phyloP scores from a whole-genome alignment of 169 alveolate species.

The Nephromyces sp. region DNA sequence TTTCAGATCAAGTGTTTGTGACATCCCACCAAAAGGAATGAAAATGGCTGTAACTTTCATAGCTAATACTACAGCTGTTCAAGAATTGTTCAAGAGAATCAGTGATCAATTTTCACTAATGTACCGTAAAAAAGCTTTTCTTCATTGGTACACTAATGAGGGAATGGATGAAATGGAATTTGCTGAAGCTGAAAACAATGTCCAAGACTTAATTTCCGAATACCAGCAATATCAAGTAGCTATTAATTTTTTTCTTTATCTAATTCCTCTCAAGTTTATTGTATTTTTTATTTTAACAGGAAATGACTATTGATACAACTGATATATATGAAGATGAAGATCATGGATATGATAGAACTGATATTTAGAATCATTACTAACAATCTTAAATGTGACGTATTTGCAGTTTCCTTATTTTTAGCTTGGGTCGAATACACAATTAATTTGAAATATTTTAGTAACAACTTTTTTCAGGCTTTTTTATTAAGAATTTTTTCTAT shows the following conservation, averaged over 20 bases:
- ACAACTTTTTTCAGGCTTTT: no score
- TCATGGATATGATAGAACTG: background rate
- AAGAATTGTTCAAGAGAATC: slow-evolving; percentile 93
- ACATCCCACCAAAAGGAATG: slow-evolving; percentile 95
- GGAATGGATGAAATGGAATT: slow-evolving; percentile 99
- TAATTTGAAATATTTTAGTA: no score
- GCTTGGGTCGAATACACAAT: no score
- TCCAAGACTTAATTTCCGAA: slow-evolving; percentile 93
- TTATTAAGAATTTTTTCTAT: no score
- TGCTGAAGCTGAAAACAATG: slow-evolving; percentile 95
- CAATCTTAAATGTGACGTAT: no score
- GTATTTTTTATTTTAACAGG: background rate
- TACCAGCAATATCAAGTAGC: slow-evolving; percentile 93
- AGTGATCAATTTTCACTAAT: slow-evolving; percentile 94
- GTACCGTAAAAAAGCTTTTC: slow-evolving; percentile 96
- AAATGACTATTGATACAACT: background rate
- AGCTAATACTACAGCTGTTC: slow-evolving; percentile 93
- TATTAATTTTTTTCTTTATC: background rate
- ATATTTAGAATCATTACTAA: no score
- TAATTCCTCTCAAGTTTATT: slow-evolving; percentile 43
- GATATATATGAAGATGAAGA: background rate
- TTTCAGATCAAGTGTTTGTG: slow-evolving; percentile 88
- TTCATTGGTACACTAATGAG: slow-evolving; percentile 94
- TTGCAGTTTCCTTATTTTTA: no score
- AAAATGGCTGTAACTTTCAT: slow-evolving; percentile 94